phyloP scores from a whole-genome alignment of 108 stramenopile genomes.

The Aurantiochytrium sp. region DNA sequence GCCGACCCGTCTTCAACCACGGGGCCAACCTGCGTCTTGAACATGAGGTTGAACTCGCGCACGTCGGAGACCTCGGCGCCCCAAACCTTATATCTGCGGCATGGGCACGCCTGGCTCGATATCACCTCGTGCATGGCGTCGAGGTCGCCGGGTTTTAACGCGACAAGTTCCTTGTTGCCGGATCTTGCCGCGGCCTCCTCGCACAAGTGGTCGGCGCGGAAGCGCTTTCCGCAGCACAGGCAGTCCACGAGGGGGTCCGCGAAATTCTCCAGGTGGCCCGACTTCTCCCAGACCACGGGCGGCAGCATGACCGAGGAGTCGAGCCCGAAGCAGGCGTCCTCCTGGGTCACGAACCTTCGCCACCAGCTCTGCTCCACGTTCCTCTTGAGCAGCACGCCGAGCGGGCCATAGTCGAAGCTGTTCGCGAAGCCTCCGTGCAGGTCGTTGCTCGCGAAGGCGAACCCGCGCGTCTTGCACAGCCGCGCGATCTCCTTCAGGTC shows the following conservation, averaged over 20 bases:
- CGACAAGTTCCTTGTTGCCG: too few relatives aligned
- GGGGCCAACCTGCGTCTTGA: conserved; percentile 88
- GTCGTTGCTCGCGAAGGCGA: conserved; percentile 89
- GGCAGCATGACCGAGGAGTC: conserved; percentile 88
- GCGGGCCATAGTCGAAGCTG: conserved; percentile 95
- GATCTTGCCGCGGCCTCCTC: too few relatives aligned
- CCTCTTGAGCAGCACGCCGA: conserved; percentile 78
- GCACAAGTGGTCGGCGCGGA: conserved; percentile 89
- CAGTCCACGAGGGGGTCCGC: conserved; percentile 96
- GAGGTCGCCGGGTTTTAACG: conserved; percentile 59
- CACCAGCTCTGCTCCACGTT: conserved; percentile 90
- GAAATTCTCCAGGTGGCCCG: conserved; percentile 93
- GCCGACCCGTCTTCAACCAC: conserved; percentile 66
- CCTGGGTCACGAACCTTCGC: conserved; percentile 74
- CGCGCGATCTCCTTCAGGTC: conserved; percentile 56
- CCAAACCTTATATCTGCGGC: neutral
- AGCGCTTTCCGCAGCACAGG: conserved; percentile 82
- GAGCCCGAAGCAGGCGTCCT: conserved; percentile 87
- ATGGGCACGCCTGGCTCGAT: neutral
- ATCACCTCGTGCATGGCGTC: conserved; percentile 32
- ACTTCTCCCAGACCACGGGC: conserved; percentile 87
- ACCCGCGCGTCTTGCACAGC: conserved; percentile 88
- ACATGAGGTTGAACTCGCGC: conserved; percentile 95
- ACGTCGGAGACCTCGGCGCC: neutral
- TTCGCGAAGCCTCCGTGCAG: conserved; percentile 94